These are phyloP conservation scores for Stemphylium beticola DNA, from an alignment of 2,329 filamentous ascomycete genomes.

Conservation along the genomic window DNA sequence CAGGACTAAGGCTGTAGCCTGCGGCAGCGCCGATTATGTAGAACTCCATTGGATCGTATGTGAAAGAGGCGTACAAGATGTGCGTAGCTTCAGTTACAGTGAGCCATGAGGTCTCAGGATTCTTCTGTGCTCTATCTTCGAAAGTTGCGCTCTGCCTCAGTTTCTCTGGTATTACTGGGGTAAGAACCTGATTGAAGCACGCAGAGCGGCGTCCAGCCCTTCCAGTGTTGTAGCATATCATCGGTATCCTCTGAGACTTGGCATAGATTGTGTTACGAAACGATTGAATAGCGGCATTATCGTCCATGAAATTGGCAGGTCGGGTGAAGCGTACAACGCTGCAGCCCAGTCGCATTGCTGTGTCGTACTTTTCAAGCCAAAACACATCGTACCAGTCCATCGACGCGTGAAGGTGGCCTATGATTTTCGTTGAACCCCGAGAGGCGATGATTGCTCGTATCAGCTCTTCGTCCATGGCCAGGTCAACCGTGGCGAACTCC, in stretches of 20 bases:
- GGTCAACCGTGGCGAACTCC: slow-evolving; percentile 65
- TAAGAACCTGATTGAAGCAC: slow-evolving; percentile 70
- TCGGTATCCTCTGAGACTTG: slow-evolving; percentile 56
- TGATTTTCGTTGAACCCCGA: slow-evolving; percentile 65
- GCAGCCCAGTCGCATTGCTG: slow-evolving; percentile 64
- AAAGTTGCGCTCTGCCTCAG: slow-evolving; percentile 47
- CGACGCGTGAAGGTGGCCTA: slow-evolving; percentile 61
- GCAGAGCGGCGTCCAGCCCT: slow-evolving; percentile 67
- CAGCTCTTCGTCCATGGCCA: slow-evolving; percentile 61
- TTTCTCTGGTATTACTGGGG: slow-evolving; percentile 63
- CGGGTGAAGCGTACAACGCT: slow-evolving; percentile 68
- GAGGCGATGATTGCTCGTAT: slow-evolving; percentile 58
- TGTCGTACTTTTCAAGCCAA: slow-evolving; percentile 64
- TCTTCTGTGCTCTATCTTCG: slow-evolving; percentile 43
- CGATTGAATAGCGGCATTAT: slow-evolving; percentile 66
- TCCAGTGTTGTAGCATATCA: slow-evolving; percentile 71
- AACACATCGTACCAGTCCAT: slow-evolving; percentile 63
- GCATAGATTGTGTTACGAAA: slow-evolving; percentile 60
- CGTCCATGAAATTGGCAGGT: slow-evolving; percentile 61
- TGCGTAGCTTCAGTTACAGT: slow-evolving; percentile 69
- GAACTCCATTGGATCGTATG: slow-evolving; percentile 72
- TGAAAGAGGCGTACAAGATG: slow-evolving; percentile 69
- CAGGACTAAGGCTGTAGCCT: slow-evolving; percentile 75
- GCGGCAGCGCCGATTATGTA: slow-evolving; percentile 77
- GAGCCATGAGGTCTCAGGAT: slow-evolving; percentile 55